Conservation (phyloP, 768 basidiomycete species). For the Cystobasidium ongulense region DNA sequence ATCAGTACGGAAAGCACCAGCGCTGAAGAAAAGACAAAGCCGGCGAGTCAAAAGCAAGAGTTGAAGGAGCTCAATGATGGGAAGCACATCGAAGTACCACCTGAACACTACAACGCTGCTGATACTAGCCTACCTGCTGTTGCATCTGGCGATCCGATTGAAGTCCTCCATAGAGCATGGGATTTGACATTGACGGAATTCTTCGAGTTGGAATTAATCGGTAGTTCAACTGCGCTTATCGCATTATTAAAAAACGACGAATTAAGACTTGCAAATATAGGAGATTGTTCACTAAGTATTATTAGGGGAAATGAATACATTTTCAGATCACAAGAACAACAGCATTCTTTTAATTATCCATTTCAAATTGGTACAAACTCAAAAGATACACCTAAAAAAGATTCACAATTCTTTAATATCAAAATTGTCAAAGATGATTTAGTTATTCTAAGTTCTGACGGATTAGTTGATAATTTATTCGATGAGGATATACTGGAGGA, state of each 20-base stretch:
- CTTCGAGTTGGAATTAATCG: conserved; percentile 49
- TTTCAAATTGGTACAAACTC: conserved; percentile 59
- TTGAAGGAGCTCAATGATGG: not conserved
- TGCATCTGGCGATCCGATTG: conserved; percentile 46
- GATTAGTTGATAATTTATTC: conserved; percentile 78
- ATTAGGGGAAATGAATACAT: conserved; percentile 64
- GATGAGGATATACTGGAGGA: conserved; percentile 80
- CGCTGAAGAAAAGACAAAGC: not conserved
- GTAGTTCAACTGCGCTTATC: conserved; percentile 49
- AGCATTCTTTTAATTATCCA: conserved; percentile 71
- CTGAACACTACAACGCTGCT: not conserved
- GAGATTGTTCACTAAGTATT: conserved; percentile 72
- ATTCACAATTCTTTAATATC: conserved; percentile 57
- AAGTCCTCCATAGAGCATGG: conserved; percentile 50
- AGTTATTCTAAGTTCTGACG: conserved; percentile 71
- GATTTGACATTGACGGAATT: conserved; percentile 44
- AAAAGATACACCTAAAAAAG: conserved; percentile 55
- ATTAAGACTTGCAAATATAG: conserved; percentile 72
- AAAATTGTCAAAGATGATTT: conserved; percentile 51
- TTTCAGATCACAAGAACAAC: conserved; percentile 88
- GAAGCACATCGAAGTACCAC: not conserved
- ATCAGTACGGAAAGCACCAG: not conserved
- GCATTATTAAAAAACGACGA: conserved; percentile 51
- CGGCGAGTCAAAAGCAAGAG: not conserved
- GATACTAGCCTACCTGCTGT: not conserved